A percentile compares a stretch with the other conserved stretches of the same genome.
Conservation (phyloP, 805 yeast genomes). For the Ogataea degrootiae region DNA sequence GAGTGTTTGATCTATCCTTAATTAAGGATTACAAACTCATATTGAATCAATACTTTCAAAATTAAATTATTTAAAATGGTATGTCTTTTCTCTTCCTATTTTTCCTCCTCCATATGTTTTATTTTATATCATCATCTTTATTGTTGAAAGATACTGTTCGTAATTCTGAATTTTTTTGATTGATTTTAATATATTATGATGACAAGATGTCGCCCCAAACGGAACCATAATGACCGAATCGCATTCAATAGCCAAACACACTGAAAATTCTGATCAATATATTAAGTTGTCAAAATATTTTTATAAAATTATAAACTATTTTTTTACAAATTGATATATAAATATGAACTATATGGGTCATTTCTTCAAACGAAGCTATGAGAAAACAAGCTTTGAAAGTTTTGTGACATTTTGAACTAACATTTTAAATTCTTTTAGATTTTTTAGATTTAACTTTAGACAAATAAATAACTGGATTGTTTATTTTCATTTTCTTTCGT, state of each 20-base stretch:
- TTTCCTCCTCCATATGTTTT: background rate
- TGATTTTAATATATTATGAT: conserved; percentile 34
- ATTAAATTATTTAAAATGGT: background rate
- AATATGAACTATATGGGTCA: too few species aligned
- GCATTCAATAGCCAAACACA: conserved; percentile 58
- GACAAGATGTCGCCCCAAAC: conserved; percentile 76
- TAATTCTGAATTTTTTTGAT: background rate
- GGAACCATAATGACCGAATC: conserved; percentile 65
- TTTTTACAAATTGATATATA: background rate
- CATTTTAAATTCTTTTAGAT: background rate
- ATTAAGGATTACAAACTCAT: background rate
- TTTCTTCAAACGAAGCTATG: too few species aligned
- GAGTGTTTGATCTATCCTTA: background rate
- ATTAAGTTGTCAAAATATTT: background rate
- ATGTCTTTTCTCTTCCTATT: background rate
- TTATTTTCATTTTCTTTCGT: too few species aligned
- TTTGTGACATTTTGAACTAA: background rate
- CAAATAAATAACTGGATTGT: too few species aligned
- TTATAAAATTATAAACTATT: background rate
- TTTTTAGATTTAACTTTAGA: background rate
- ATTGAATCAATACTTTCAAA: background rate
- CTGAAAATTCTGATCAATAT: conserved; percentile 56
- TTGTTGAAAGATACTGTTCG: background rate
- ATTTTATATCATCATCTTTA: background rate
- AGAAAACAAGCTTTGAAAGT: too few species aligned